These are phyloP conservation scores for Marasmius oreades DNA, from an alignment of 1,284 basidiomycete genomes.

Conservation along the genomic window DNA sequence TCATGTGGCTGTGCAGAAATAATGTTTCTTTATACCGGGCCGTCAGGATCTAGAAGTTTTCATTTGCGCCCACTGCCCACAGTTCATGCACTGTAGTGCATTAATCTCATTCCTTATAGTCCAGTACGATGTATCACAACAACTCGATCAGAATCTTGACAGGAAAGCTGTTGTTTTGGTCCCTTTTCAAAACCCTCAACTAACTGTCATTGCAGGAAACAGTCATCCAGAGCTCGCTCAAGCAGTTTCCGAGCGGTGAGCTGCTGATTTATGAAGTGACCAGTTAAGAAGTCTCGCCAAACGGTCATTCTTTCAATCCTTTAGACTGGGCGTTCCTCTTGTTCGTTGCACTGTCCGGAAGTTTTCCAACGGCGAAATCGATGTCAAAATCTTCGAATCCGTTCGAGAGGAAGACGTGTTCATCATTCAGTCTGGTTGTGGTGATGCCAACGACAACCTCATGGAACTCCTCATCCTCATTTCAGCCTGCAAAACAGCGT, in stretches of 20 bases:
- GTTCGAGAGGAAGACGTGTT: constrained; percentile 98
- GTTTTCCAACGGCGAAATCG: constrained; percentile 95
- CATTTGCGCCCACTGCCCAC: constrained; percentile 9
- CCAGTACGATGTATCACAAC: constrained; percentile 74
- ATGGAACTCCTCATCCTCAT: constrained; percentile 92
- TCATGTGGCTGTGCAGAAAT: constrained; percentile 11
- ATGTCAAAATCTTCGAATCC: constrained; percentile 90
- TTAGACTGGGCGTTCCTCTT: constrained; percentile 87
- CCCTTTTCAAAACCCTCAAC: constrained; percentile 12
- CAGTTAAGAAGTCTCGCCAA: constrained; percentile 38
- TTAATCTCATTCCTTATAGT: constrained; percentile 19
- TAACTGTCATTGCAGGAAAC: constrained; percentile 65
- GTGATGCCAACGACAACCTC: constrained; percentile 80
- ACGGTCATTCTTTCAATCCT: constrained; percentile 38
- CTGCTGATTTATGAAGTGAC: constrained; percentile 42
- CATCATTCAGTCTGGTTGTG: constrained; percentile 86
- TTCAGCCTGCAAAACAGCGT: constrained; percentile 95
- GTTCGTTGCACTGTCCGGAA: constrained; percentile 92
- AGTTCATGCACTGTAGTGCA: constrained; percentile 29
- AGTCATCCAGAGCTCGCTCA: constrained; percentile 97
- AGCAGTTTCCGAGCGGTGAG: constrained; percentile 93
- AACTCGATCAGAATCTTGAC: constrained; percentile 93
- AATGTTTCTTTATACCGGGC: neutral
- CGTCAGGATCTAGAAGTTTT: neutral
- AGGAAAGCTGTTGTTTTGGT: constrained; percentile 49